Evolutionary conservation across 495 filamentous ascomycete species (phyloP).

Genomic region (Trichoderma reesei): DNA sequence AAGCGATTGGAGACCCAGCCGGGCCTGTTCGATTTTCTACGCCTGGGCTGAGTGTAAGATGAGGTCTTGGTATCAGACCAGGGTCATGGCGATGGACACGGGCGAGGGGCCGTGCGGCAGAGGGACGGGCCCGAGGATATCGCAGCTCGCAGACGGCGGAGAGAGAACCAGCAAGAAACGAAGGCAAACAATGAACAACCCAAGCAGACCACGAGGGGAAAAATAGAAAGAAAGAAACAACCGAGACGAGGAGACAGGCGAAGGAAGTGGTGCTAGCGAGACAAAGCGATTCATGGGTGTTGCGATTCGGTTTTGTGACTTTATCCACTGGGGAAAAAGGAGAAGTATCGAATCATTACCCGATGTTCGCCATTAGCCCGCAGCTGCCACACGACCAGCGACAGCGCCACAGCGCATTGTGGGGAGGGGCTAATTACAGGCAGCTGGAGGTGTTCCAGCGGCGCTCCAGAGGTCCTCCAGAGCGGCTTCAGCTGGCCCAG

Average conservation of each 20-base stretch:
- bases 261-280: constrained; percentile 4
- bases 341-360: constrained; percentile 8
- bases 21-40: background rate
- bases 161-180: background rate
- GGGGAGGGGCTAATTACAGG: background rate
- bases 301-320: constrained; percentile 1
- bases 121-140: background rate
- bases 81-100: constrained; percentile 6
- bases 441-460: background rate
- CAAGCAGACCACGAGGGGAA: background rate
- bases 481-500: background rate
- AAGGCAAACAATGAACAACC: no score
- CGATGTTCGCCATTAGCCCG: background rate
- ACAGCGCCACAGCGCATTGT: constrained; percentile 6
- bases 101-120: background rate
- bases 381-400: constrained; percentile 5
- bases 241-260: background rate
- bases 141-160: background rate
- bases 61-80: constrained; percentile 4
- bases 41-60: constrained; percentile 3
- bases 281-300: constrained; percentile 3
- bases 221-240: background rate
- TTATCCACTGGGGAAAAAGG: constrained; percentile 4
- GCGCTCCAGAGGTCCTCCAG: background rate
- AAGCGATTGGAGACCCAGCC: background rate